Percentiles rank a stretch among this genome's conserved stretches.
These are phyloP conservation scores for Cymbopogon citratus DNA, from an alignment of 176 grass and related monocot species.

Conservation along the genomic window DNA sequence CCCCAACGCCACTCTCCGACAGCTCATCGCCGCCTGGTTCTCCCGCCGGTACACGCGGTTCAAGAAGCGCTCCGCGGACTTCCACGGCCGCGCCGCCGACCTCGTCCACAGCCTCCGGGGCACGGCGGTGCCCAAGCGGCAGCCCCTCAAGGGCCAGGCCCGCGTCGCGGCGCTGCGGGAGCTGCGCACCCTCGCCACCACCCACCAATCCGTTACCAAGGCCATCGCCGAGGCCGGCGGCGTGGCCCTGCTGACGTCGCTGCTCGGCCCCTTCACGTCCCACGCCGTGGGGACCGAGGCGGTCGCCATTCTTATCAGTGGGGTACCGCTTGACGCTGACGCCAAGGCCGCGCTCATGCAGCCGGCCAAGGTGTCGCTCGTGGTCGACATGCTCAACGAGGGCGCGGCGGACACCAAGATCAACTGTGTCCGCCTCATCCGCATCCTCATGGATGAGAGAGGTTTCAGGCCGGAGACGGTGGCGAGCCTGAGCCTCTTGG, in stretches of 20 bases:
- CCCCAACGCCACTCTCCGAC: slow-evolving; percentile 82
- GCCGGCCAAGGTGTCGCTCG: slow-evolving; percentile 78
- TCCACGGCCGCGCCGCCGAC: slow-evolving; percentile 77
- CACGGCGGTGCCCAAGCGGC: slow-evolving; percentile 36
- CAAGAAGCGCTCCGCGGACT: slow-evolving; percentile 93
- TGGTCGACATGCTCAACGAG: slow-evolving; percentile 91
- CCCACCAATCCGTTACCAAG: slow-evolving; percentile 71
- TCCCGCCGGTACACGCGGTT: slow-evolving; percentile 66
- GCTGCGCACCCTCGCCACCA: slow-evolving; percentile 46
- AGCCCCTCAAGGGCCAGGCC: slow-evolving; percentile 75
- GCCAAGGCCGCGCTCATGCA: slow-evolving; percentile 72
- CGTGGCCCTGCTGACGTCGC: slow-evolving; percentile 50
- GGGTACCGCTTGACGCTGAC: slow-evolving; percentile 59
- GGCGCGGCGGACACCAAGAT: slow-evolving; percentile 82
- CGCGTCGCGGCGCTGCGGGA: slow-evolving; percentile 68
- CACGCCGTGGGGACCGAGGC: slow-evolving; percentile 88
- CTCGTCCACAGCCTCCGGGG: slow-evolving; percentile 63
- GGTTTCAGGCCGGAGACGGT: slow-evolving; percentile 80
- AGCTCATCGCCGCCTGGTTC: slow-evolving; percentile 96
- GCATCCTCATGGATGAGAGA: slow-evolving; percentile 77
- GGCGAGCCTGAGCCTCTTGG: slow-evolving; percentile 80
- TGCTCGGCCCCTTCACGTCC: slow-evolving; percentile 82
- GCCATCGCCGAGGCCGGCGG: slow-evolving; percentile 55
- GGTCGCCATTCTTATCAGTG: slow-evolving; percentile 63
- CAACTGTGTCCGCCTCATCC: slow-evolving; percentile 72